Evolutionary conservation across 116 monocot genomes (phyloP), one percentile per base, ranked within the genome.

Genomic region (Phalaenopsis hybrid): DNA sequence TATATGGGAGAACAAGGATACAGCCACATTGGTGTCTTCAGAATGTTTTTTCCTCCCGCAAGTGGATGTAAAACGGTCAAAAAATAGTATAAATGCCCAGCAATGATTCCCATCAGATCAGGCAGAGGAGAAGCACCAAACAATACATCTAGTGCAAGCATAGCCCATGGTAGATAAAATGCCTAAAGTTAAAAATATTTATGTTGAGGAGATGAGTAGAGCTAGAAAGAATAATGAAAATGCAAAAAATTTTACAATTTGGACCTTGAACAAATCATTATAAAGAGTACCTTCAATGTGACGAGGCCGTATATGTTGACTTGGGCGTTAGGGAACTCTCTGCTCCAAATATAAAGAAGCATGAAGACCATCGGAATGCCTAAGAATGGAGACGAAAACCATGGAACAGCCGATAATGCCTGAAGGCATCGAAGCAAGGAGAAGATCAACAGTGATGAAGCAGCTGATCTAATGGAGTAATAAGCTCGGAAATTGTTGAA

Each of bases 121-220:
- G 98, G 92, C 57, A 85, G 16, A 67, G 95, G 76, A 10, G 76
- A 52, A 2, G 95, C 90, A 18, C 98, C 98, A 79, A 95, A 98
- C 83, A 98, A 84, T 57, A 90, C 87, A 86, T 98, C 92, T 78
- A 95, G 69, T 45, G 65, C 90, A 76, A 98, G 90, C 98, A 98
- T 95, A 57, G 85, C 87, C 98, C 98, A 98, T 50, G 98, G 98
- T 57, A 98, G 84, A 85, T 98, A 95, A 84, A 98, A 98, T n/a
- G 93, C 95, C 98, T 96, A 83, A 68, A 55, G 58, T 52, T n/a
- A 43, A 57, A 33, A 75, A 79, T 28, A 79, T 51, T 49, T 58
- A 0, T 21, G 25, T 72, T 33, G 18, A 17, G 16, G 6, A n/a
- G 34, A 78, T 11, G 34, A 16, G 33, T 13, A 57, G 37, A 76